Evolutionary conservation across 2,329 filamentous ascomycete genomes (phyloP).

Genomic region (Claviceps sp.): DNA sequence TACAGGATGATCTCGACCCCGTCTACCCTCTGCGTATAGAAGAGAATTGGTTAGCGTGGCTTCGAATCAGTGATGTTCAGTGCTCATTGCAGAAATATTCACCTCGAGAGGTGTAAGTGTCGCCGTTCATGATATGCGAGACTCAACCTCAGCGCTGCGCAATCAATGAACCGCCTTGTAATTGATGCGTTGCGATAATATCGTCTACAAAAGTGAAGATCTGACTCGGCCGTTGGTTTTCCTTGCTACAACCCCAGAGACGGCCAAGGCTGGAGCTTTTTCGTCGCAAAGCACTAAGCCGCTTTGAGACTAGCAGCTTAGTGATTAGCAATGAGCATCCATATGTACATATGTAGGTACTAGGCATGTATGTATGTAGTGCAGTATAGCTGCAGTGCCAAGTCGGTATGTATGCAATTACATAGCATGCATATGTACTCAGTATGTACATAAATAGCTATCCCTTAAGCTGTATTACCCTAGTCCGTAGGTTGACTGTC

Average conservation of each 20-base stretch:
- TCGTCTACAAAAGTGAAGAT: slow-evolving; percentile 1
- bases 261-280: slow-evolving; percentile 34
- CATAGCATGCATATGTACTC: too few species aligned
- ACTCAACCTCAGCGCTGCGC: slow-evolving; percentile 6
- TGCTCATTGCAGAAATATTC: slow-evolving; percentile 12
- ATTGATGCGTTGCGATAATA: slow-evolving; percentile 1
- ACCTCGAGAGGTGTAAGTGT: slow-evolving; percentile 62
- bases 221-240: neutral
- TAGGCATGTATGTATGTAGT: too few species aligned
- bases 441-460: too few species aligned
- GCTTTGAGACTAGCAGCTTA: slow-evolving; percentile 11
- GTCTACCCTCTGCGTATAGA: slow-evolving; percentile 30
- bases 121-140: slow-evolving; percentile 60
- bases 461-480: too few species aligned
- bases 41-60: slow-evolving; percentile 9
- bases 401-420: too few species aligned
- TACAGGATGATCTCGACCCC: slow-evolving; percentile 43
- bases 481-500: too few species aligned
- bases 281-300: slow-evolving; percentile 18
- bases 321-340: neutral
- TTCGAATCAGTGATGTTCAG: neutral
- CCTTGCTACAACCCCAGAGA: slow-evolving; percentile 10
- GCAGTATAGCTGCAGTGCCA: too few species aligned
- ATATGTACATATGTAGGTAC: too few species aligned
- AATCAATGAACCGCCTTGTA: slow-evolving; percentile 4